Percentiles rank a stretch among this genome's conserved stretches.
Conservation (phyloP, 2,329 filamentous ascomycete genomes). For the Paecilomyces fulvus region DNA sequence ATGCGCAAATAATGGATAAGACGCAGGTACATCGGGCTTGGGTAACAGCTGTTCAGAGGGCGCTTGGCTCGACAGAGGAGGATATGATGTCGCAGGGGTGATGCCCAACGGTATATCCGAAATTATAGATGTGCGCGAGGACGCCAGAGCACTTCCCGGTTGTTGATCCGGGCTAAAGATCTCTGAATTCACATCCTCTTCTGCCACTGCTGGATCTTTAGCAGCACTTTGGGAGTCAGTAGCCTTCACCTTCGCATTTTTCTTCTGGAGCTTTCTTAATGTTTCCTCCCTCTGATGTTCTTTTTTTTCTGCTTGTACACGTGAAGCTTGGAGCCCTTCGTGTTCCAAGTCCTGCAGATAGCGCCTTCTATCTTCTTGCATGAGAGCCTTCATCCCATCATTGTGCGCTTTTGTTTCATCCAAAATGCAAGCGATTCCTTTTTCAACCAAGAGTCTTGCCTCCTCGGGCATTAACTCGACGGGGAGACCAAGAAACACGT, state of each 20-base stretch:
- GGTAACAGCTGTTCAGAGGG: conserved; percentile 17
- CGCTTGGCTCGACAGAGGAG: conserved; percentile 31
- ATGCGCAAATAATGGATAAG: conserved; percentile 71
- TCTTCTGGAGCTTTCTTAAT: conserved; percentile 40
- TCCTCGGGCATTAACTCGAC: conserved; percentile 89
- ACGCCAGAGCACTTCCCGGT: conserved; percentile 1
- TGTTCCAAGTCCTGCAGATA: conserved; percentile 52
- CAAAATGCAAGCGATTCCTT: conserved; percentile 66
- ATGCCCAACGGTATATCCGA: conserved; percentile 24
- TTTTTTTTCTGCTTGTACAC: conserved; percentile 38
- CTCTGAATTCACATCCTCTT: conserved; percentile 11
- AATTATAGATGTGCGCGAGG: conserved; percentile 7
- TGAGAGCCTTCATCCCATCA: conserved; percentile 51
- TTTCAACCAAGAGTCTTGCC: conserved; percentile 69
- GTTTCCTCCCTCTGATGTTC: conserved; percentile 43
- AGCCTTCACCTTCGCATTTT: conserved; percentile 10
- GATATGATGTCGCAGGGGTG: conserved; percentile 44
- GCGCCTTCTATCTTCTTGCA: conserved; percentile 49
- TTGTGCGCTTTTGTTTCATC: conserved; percentile 69
- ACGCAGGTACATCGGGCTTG: conserved; percentile 34
- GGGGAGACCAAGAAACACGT: conserved; percentile 82
- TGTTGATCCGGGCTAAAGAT: conserved; percentile 1
- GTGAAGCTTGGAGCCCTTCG: conserved; percentile 46
- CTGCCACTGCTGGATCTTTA: conserved; percentile 4
- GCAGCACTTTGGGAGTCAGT: conserved; percentile 1